These are phyloP conservation scores for Pittosporum tobira DNA, from an alignment of 129 eudicot genomes.

Conservation along the genomic window DNA sequence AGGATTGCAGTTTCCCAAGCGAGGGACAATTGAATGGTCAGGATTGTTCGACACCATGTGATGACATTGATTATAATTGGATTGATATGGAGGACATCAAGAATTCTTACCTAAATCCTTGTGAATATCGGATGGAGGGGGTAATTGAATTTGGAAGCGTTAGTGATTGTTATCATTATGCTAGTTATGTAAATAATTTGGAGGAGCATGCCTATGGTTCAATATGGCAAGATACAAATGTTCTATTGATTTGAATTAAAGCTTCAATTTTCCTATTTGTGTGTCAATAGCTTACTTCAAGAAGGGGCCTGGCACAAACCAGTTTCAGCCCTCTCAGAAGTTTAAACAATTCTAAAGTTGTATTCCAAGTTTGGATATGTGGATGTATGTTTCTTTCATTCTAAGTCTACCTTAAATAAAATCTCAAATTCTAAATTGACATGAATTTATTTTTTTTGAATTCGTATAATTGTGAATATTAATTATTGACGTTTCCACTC, in stretches of 20 bases:
- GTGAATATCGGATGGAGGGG: slow-evolving; percentile 3
- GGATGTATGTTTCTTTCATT: no score
- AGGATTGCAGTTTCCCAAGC: background rate
- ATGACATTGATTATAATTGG: slow-evolving; percentile 44
- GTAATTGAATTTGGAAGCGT: slow-evolving; percentile 26
- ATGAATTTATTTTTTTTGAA: no score
- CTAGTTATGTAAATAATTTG: slow-evolving; percentile 17
- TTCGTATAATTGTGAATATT: no score
- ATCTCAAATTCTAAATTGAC: no score
- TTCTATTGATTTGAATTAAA: background rate
- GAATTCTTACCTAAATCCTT: slow-evolving; percentile 12
- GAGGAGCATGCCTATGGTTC: slow-evolving; percentile 39
- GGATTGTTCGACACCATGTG: slow-evolving; percentile 8
- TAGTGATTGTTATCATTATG: slow-evolving; percentile 14
- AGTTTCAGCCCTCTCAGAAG: no score
- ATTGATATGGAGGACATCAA: slow-evolving; percentile 42
- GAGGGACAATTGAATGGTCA: slow-evolving; percentile 8
- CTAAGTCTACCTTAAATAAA: no score
- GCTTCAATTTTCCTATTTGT: background rate
- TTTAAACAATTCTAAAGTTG: no score
- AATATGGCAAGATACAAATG: slow-evolving; percentile 35
- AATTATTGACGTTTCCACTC: no score
- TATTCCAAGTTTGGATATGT: no score
- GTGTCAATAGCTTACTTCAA: no score
- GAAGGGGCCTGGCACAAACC: no score